Percentiles rank a stretch among this genome's conserved stretches.
Conservation (phyloP, 208 protist species). For the Trypanosoma brucei region DNA sequence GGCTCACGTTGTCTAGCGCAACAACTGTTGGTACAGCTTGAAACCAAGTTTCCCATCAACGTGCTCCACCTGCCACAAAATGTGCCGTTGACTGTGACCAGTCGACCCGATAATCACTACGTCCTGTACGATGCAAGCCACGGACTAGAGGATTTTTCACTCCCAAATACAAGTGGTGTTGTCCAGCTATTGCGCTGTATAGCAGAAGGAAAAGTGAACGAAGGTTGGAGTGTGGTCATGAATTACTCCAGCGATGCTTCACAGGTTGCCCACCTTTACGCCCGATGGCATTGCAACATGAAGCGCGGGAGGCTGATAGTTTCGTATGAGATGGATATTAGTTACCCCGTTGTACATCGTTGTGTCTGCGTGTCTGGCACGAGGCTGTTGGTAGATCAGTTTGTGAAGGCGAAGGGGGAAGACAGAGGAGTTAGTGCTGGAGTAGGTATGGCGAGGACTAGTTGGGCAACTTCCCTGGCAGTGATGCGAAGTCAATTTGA, state of each 20-base stretch:
- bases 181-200: conserved; percentile 35
- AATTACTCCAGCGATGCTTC: conserved; percentile 42
- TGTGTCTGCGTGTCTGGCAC: conserved; percentile 66
- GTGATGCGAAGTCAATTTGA: conserved; percentile 61
- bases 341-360: conserved; percentile 58
- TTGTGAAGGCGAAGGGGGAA: conserved; percentile 29
- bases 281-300: conserved; percentile 56
- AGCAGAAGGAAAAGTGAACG: conserved; percentile 66
- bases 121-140: conserved; percentile 52
- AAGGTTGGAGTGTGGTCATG: conserved; percentile 83
- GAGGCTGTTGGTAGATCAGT: conserved; percentile 61
- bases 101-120: conserved; percentile 19
- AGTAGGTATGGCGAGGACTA: conserved; percentile 22
- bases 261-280: conserved; percentile 45
- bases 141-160: conserved; percentile 16
- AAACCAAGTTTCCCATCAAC: conserved; percentile 65
- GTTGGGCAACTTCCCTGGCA: conserved; percentile 51
- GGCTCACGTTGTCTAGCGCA: conserved; percentile 79
- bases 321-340: conserved; percentile 77
- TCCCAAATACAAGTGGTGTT: conserved; percentile 4
- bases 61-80: conserved; percentile 23
- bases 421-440: conserved; percentile 11
- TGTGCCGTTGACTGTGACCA: conserved; percentile 24
- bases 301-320: conserved; percentile 64
- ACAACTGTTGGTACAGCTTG: conserved; percentile 86